These are phyloP conservation scores for Fusarium nematophilum DNA, from an alignment of 2,329 filamentous ascomycete species.

Conservation along the genomic window DNA sequence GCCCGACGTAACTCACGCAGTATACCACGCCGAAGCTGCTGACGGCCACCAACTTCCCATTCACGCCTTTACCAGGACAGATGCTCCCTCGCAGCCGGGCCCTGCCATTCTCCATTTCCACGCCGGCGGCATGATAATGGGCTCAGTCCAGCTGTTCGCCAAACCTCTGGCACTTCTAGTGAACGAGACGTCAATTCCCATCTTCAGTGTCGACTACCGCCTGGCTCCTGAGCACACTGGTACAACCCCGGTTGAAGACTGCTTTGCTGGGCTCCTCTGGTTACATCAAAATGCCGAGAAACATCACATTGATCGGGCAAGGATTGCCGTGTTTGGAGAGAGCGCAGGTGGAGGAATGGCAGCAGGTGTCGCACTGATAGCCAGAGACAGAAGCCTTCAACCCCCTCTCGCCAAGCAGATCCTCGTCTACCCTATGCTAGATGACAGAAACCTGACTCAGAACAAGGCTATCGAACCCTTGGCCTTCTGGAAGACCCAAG, in stretches of 20 bases:
- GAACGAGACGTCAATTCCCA: slow-evolving; percentile 2
- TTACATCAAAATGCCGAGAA: background rate
- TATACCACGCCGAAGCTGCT: too few species aligned
- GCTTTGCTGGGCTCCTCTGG: slow-evolving; percentile 18
- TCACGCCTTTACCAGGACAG: too few species aligned
- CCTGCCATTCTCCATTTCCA: too few species aligned
- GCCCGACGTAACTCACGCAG: too few species aligned
- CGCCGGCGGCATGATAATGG: too few species aligned
- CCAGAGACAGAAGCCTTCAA: slow-evolving; percentile 1
- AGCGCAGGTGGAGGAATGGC: slow-evolving; percentile 26
- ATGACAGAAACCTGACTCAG: slow-evolving; percentile 16
- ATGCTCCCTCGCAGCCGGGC: too few species aligned
- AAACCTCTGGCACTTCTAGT: too few species aligned
- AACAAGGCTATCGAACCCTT: slow-evolving; percentile 15
- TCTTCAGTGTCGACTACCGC: slow-evolving; percentile 24
- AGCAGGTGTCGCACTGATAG: slow-evolving; percentile 15
- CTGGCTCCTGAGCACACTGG: slow-evolving; percentile 26
- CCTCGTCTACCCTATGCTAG: slow-evolving; percentile 28
- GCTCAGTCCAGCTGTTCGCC: too few species aligned
- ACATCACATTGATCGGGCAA: slow-evolving; percentile 15
- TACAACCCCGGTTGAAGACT: slow-evolving; percentile 20
- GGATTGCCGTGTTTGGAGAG: slow-evolving; percentile 21
- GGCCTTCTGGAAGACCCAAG: slow-evolving; percentile 29
- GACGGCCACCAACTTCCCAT: too few species aligned
- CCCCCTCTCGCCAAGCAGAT: slow-evolving; percentile 20